These are phyloP conservation scores for Fusarium verticillioides DNA, from an alignment of 2,329 filamentous ascomycete species.

Conservation along the genomic window DNA sequence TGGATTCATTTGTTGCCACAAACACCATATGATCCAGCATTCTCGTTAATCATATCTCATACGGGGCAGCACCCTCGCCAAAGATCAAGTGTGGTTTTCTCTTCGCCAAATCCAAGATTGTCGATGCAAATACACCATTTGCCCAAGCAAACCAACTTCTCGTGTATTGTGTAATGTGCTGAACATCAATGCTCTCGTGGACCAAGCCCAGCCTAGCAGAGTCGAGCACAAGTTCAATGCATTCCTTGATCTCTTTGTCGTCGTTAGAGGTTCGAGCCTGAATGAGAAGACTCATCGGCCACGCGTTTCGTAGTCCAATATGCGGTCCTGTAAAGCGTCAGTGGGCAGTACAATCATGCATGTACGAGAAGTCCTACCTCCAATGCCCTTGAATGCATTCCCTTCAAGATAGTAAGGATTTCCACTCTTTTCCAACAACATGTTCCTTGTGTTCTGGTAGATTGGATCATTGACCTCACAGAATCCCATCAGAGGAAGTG, in stretches of 20 bases:
- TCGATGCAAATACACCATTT: constrained; percentile 94
- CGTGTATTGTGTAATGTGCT: constrained; percentile 74
- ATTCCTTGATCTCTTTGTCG: constrained; percentile 82
- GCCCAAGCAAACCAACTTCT: constrained; percentile 98
- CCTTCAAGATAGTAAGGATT: constrained; percentile 93
- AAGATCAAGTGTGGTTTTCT: constrained; percentile 91
- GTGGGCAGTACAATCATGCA: neutral
- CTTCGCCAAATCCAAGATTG: constrained; percentile 87
- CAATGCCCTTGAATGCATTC: constrained; percentile 83
- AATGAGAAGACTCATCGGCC: constrained; percentile 95
- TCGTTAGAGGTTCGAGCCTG: constrained; percentile 90
- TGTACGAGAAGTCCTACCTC: constrained; percentile 65
- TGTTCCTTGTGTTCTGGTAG: constrained; percentile 87
- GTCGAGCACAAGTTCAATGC: constrained; percentile 78
- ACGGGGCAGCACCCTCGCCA: constrained; percentile 69
- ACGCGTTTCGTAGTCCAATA: constrained; percentile 89
- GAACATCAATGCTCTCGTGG: constrained; percentile 92
- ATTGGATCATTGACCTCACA: constrained; percentile 70
- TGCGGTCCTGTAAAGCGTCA: constrained; percentile 61
- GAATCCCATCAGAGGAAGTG: constrained; percentile 83
- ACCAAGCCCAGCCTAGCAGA: constrained; percentile 82
- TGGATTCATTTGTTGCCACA: neutral
- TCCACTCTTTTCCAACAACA: constrained; percentile 76
- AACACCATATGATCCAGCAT: neutral
- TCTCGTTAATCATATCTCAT: constrained; percentile 56